Evolutionary conservation across 2,329 filamentous ascomycete species (phyloP).

Genomic region (Lasiodiplodia sp.): DNA sequence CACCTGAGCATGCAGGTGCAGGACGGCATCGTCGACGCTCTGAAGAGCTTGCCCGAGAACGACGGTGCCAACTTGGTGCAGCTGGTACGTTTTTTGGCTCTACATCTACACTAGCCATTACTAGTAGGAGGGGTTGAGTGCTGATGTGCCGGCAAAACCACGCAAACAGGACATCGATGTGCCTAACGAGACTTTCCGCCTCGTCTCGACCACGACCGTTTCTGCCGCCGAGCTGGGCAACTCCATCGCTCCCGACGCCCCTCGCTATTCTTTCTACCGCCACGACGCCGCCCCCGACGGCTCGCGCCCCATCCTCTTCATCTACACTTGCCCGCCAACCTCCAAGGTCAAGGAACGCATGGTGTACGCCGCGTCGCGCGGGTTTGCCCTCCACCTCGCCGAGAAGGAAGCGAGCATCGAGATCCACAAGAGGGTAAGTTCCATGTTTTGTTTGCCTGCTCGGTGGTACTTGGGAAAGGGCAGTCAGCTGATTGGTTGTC

Average conservation of each 20-base stretch:
- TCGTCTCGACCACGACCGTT: constrained; percentile 62
- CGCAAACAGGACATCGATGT: constrained; percentile 72
- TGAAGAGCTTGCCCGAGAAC: constrained; percentile 65
- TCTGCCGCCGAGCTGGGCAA: constrained; percentile 65
- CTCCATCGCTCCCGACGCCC: constrained; percentile 71
- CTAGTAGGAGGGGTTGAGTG: constrained; percentile 60
- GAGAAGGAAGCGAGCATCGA: constrained; percentile 69
- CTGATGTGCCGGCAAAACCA: constrained; percentile 53
- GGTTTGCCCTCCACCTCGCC: constrained; percentile 69
- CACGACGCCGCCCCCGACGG: constrained; percentile 63
- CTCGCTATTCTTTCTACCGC: constrained; percentile 80
- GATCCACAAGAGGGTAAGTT: constrained; percentile 71
- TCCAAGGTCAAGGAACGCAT: constrained; percentile 83
- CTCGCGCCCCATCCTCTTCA: constrained; percentile 72
- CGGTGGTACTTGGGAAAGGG: constrained; percentile 37
- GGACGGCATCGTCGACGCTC: constrained; percentile 68
- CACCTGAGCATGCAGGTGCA: constrained; percentile 61
- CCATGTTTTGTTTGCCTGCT: constrained; percentile 36
- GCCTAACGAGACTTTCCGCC: constrained; percentile 71
- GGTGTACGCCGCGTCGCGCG: constrained; percentile 75
- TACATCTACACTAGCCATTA: not conserved
- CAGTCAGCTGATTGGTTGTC: constrained; percentile 66
- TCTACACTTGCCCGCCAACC: constrained; percentile 79
- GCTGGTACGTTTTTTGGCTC: constrained; percentile 61
- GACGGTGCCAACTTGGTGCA: constrained; percentile 64